These are phyloP conservation scores for Gracilaria caudata DNA, from an alignment of 23 red algal genomes.

Conservation along the genomic window DNA sequence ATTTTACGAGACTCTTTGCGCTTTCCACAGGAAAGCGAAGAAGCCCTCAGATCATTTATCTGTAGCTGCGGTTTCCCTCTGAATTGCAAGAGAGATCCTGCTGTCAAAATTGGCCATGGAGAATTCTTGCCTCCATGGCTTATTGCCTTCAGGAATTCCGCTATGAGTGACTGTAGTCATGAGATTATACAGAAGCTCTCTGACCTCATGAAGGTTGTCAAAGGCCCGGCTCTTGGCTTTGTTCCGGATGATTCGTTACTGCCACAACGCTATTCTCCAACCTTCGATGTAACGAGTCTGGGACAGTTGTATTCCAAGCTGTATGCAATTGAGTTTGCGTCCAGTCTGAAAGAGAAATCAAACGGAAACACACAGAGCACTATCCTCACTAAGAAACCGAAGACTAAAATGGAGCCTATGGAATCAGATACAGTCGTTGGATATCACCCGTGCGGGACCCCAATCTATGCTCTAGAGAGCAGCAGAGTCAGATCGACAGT, in stretches of 20 bases:
- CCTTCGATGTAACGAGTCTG: slow-evolving; percentile 63
- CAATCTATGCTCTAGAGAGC: slow-evolving; percentile 41
- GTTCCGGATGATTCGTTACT: slow-evolving; percentile 71
- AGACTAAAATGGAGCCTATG: slow-evolving; percentile 60
- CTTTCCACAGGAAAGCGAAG: slow-evolving; percentile 75
- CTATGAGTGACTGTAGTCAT: slow-evolving; percentile 51
- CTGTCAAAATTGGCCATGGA: slow-evolving; percentile 60
- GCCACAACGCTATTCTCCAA: slow-evolving; percentile 64
- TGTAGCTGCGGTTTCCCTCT: slow-evolving; percentile 69
- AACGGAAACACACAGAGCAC: slow-evolving; percentile 29
- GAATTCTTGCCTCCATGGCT: slow-evolving; percentile 74
- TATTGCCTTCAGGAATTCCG: slow-evolving; percentile 63
- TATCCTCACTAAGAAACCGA: slow-evolving; percentile 42
- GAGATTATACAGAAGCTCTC: slow-evolving; percentile 62
- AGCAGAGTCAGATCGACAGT: slow-evolving; percentile 6
- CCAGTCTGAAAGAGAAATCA: slow-evolving; percentile 35
- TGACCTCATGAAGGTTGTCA: slow-evolving; percentile 83
- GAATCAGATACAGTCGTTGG: slow-evolving; percentile 38
- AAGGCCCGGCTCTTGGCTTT: slow-evolving; percentile 73
- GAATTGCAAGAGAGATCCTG: slow-evolving; percentile 49
- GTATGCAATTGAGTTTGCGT: slow-evolving; percentile 79
- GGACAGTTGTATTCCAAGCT: slow-evolving; percentile 74
- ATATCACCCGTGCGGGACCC: slow-evolving; percentile 57
- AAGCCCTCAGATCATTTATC: slow-evolving; percentile 63
- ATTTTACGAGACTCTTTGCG: slow-evolving; percentile 63